Evolutionary conservation across 1,284 basidiomycete species (phyloP).

Genomic region (Sporisorium exsertum): DNA sequence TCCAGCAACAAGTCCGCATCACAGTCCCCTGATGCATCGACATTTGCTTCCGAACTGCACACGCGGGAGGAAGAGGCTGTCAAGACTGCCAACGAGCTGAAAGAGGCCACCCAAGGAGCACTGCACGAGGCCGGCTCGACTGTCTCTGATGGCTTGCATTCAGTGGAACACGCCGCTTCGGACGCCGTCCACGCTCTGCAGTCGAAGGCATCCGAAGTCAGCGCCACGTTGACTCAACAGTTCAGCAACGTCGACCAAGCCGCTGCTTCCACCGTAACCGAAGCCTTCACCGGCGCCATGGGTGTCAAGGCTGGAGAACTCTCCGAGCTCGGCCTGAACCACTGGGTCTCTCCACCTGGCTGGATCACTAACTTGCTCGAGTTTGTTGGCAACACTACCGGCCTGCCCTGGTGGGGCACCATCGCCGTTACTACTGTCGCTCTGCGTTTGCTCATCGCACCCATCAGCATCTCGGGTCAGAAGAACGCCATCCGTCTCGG

Average conservation of each 20-base stretch:
- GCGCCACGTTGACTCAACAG: slow-evolving; percentile 19
- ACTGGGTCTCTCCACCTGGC: slow-evolving; percentile 71
- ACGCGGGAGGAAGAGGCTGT: slow-evolving; percentile 15
- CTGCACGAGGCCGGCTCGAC: slow-evolving; percentile 15
- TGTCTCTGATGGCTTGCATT: slow-evolving; percentile 13
- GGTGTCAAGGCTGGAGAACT: slow-evolving; percentile 81
- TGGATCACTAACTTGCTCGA: slow-evolving; percentile 78
- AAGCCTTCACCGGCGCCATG: slow-evolving; percentile 31
- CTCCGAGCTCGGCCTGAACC: slow-evolving; percentile 78
- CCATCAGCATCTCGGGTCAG: slow-evolving; percentile 77
- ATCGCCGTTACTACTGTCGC: slow-evolving; percentile 80
- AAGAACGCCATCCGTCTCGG: slow-evolving; percentile 79
- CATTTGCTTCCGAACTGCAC: slow-evolving; percentile 16
- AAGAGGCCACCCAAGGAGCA: slow-evolving; percentile 5
- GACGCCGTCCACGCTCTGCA: slow-evolving; percentile 28
- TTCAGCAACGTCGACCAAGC: slow-evolving; percentile 39
- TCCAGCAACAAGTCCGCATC: slow-evolving; percentile 8
- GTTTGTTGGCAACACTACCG: slow-evolving; percentile 78
- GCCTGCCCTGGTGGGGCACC: slow-evolving; percentile 69
- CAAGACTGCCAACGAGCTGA: slow-evolving; percentile 13
- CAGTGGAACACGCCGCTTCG: slow-evolving; percentile 15
- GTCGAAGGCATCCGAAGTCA: slow-evolving; percentile 17
- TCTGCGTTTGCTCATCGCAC: slow-evolving; percentile 79
- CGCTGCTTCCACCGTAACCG: slow-evolving; percentile 37
- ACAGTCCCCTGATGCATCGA: slow-evolving; percentile 1